Evolutionary conservation across 2,329 filamentous ascomycete genomes (phyloP), one percentile per base, ranked within the genome.

Genomic region (Exserohilum turcica): DNA sequence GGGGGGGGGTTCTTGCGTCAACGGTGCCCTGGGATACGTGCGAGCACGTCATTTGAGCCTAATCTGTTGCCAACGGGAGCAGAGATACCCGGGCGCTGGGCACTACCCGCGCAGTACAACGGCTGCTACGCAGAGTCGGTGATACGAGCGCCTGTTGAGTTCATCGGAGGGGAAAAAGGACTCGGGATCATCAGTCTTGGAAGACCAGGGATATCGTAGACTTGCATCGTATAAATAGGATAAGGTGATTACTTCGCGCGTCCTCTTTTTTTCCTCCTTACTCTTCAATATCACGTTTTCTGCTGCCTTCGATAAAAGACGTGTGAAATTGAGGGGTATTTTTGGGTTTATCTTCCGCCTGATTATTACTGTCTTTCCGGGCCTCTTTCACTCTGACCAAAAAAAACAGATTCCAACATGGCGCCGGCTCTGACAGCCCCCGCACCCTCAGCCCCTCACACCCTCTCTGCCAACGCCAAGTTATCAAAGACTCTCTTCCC

Each of bases 401-500:
- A 28, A 42, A n/a, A 8, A 19, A 16, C 5, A 43, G 19, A 31
- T 27, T 7, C 24, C 48, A 64, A 9, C 42, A 77, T 77, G 74
- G 72, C 76, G 48, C 76, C 77, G 46, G 74, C 74, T 19, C 66
- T 77, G 28, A 75, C 75, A 13, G 64, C 72, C n/a, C 40, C 67
- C 21, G 59, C 67, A n/a, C 74, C 74, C 27, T 65, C 63, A 13
- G 67, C 73, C 31, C 70, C 74, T n/a, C 76, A 78, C 57, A 59
- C 72, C 3, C 70, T 76, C 28, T 45, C 56, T 16, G 59, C 51
- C 10, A 61, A 66, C 47, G 66, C 67, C 56, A 65, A 70, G 48
- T 70, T 77, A 29, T 77, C 77, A 28, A 73, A 73, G 40, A 70
- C 76, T 48, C 74, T 84, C 61, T 88, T 87, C 69, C 86, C 85